phyloP scores from a whole-genome alignment of 2,329 filamentous ascomycete genomes.

The Cucurbitaria berberidis region DNA sequence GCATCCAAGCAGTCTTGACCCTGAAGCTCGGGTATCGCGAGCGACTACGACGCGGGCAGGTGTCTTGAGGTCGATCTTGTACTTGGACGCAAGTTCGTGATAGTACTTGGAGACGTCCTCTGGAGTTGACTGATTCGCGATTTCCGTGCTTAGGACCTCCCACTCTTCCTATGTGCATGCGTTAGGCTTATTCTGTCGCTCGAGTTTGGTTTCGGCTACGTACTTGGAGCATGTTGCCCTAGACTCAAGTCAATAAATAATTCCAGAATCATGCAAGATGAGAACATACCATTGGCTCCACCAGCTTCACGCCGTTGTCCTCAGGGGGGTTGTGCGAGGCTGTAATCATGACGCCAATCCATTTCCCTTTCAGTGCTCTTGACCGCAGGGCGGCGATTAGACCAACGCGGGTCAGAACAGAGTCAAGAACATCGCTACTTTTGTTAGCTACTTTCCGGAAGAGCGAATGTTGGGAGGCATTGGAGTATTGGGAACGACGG shows the following conservation, averaged over 20 bases:
- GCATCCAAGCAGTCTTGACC: conserved; percentile 79
- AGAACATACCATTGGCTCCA: conserved; percentile 79
- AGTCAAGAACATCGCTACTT: conserved; percentile 77
- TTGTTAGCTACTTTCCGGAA: conserved; percentile 40
- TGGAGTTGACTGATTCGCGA: conserved; percentile 83
- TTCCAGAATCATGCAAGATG: neutral
- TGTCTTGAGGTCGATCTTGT: conserved; percentile 68
- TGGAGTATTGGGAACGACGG: neutral
- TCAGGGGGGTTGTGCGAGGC: conserved; percentile 69
- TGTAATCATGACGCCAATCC: conserved; percentile 84
- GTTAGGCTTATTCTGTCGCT: conserved; percentile 10
- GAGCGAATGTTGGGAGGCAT: neutral
- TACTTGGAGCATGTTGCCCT: conserved; percentile 86
- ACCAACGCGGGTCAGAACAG: conserved; percentile 90
- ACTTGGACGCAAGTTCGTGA: conserved; percentile 66
- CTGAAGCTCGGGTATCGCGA: conserved; percentile 91
- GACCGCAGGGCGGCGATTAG: conserved; percentile 87
- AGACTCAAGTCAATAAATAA: conserved; percentile 20
- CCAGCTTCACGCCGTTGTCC: conserved; percentile 76
- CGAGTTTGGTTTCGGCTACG: neutral
- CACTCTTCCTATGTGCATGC: conserved; percentile 67
- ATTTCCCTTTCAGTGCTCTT: conserved; percentile 85
- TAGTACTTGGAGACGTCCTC: conserved; percentile 78
- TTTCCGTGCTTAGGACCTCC: conserved; percentile 85
- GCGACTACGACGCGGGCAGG: conserved; percentile 86